Conservation (phyloP, 495 filamentous ascomycete species). For the Cercophora newfieldiana region DNA sequence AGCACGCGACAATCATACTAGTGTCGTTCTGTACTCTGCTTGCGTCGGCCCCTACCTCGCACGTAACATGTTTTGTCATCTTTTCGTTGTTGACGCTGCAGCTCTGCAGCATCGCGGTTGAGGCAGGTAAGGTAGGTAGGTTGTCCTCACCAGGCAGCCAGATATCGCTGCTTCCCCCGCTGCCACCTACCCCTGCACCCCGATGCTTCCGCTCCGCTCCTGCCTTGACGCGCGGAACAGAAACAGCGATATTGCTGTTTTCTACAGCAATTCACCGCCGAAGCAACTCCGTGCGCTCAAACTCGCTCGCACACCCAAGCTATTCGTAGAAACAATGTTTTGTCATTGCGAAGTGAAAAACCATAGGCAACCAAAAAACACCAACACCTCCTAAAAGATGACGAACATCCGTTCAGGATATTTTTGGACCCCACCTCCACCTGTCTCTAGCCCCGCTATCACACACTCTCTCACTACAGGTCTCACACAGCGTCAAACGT, state of each 20-base stretch:
- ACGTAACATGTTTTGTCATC: background rate
- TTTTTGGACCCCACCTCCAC: conserved; percentile 20
- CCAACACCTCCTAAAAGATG: background rate
- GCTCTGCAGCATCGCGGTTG: background rate
- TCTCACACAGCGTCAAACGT: background rate
- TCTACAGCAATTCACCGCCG: background rate
- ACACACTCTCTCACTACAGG: background rate
- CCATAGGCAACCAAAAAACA: background rate
- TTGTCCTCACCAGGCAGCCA: background rate
- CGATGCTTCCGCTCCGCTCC: background rate
- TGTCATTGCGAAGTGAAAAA: background rate
- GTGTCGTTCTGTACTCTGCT: background rate
- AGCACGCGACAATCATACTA: background rate
- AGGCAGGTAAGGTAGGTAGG: no score
- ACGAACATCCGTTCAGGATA: background rate
- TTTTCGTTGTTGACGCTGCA: background rate
- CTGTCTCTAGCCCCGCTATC: background rate
- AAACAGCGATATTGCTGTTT: background rate
- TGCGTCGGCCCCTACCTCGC: background rate
- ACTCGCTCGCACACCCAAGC: background rate
- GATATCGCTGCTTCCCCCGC: background rate
- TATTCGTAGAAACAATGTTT: background rate
- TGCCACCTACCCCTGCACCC: background rate
- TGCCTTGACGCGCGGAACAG: background rate
- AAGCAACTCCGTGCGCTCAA: background rate